phyloP scores from a whole-genome alignment of 768 basidiomycete species.

The Tylopilus intermedius region DNA sequence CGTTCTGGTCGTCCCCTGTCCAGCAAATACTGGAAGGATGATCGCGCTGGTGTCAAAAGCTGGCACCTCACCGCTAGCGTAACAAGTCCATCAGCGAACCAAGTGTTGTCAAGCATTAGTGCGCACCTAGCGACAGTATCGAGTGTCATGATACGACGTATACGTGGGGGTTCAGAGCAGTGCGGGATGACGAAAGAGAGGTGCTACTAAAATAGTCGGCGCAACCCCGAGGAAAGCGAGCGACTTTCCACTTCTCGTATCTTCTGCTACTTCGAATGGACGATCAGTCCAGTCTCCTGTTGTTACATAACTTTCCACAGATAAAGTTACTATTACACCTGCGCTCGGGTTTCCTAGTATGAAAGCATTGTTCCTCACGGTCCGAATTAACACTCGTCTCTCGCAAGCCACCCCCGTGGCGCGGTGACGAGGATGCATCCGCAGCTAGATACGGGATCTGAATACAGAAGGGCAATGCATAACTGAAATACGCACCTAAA shows the following conservation, averaged over 20 bases:
- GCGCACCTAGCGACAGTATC: constrained; percentile 7
- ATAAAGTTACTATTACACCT: constrained; percentile 24
- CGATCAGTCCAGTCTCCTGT: constrained; percentile 6
- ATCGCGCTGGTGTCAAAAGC: constrained; percentile 6
- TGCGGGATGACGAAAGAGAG: background rate
- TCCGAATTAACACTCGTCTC: constrained; percentile 2
- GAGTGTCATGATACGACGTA: background rate
- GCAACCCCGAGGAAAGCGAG: constrained; percentile 14
- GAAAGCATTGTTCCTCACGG: constrained; percentile 12
- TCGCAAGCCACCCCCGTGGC: background rate
- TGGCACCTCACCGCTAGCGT: constrained; percentile 4
- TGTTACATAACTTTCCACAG: constrained; percentile 24
- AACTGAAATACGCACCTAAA: background rate
- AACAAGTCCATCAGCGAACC: background rate
- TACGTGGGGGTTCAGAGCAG: background rate
- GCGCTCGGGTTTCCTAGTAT: constrained; percentile 11
- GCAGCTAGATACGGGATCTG: background rate
- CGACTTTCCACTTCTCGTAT: constrained; percentile 18
- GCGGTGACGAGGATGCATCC: background rate
- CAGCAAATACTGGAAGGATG: constrained; percentile 49
- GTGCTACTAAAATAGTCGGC: constrained; percentile 15
- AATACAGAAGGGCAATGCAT: background rate
- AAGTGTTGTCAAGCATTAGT: background rate
- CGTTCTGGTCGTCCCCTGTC: constrained; percentile 44
- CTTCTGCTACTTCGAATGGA: constrained; percentile 17